Evolutionary conservation across 257 asterid genomes (phyloP), one percentile per base, ranked within the genome.

Genomic region (Primulina huaijiensis): DNA sequence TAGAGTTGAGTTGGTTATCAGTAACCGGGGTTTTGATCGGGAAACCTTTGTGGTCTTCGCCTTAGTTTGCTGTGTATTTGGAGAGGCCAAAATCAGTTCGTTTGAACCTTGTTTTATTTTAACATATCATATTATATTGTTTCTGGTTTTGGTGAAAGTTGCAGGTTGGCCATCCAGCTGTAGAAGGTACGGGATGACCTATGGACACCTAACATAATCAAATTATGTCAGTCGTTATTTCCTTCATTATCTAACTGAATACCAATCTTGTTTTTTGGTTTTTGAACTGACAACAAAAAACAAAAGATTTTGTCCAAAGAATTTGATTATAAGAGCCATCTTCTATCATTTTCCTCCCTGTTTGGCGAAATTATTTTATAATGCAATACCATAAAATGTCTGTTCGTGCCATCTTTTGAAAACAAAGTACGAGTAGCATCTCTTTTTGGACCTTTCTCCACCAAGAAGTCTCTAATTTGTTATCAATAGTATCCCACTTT

Each of bases 201-300:
- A n/a, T n/a, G n/a, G n/a, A n/a, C n/a, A n/a, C n/a, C n/a, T n/a
- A n/a, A n/a, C n/a, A n/a, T n/a, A n/a, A 23, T 23, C 25, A 1
- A 23, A 23, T 23, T 23, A 23, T 0, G 25, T 23, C 25, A 21
- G 25, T 23, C 80, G 10, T 35, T 33, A 8, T 21, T 4, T 57
- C 27, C 62, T 57, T 64, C 68, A 10, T 29, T 56, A 0, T 0
- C 25, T 1, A 38, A 34, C 53, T 46, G 6, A 31, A 5, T 10
- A 27, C 43, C 52, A 53, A 8, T 43, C 23, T 19, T 8, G 9
- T 20, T 62, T 35, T 53, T 72, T 31, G 5, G 34, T 31, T 31
- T 31, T 31, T 31, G 7, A 71, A 46, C 52, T 62, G 62, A 58
- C 75, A 52, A 8, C 75, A 71, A 71, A 71, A 71, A 62, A 71